Conservation (phyloP, 2,329 filamentous ascomycete species). For the Clonostachys rosea region DNA sequence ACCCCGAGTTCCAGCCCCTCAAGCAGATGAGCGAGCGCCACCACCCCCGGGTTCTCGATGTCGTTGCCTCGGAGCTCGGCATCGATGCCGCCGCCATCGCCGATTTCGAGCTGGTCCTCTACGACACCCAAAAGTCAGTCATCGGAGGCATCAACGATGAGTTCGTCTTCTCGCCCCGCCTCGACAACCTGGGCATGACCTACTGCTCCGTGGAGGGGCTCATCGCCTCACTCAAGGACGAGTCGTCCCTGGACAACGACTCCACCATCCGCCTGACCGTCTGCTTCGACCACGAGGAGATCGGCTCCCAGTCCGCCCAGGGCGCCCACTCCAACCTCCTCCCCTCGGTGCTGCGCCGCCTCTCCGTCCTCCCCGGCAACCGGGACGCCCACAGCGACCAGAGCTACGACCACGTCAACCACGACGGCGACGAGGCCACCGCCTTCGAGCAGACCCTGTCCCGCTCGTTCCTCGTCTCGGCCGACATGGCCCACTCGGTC, state of each 20-base stretch:
- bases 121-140: conserved; percentile 88
- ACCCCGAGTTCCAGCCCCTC: conserved; percentile 64
- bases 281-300: conserved; percentile 97
- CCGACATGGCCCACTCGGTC: conserved; percentile 95
- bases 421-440: conserved; percentile 63
- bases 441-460: conserved; percentile 91
- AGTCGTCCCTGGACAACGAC: conserved; percentile 67
- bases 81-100: conserved; percentile 68
- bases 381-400: conserved; percentile 63
- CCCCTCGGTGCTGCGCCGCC: conserved; percentile 78
- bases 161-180: conserved; percentile 90
- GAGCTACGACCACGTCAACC: conserved; percentile 49
- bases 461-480: conserved; percentile 88
- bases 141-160: conserved; percentile 90
- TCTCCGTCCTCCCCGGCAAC: conserved; percentile 71
- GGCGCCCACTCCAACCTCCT: conserved; percentile 91
- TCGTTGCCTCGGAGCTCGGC: conserved; percentile 76
- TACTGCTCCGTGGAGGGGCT: conserved; percentile 86
- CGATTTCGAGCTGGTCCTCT: conserved; percentile 96
- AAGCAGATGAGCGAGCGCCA: conserved; percentile 77
- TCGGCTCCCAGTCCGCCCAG: conserved; percentile 87
- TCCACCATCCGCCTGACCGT: conserved; percentile 83
- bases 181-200: conserved; percentile 96
- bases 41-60: conserved; percentile 79
- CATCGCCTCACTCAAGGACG: conserved; percentile 68